A percentile compares a stretch with the other conserved stretches of the same genome.
Evolutionary conservation across 148 eudicot species (phyloP).

Genomic region (Bassia scoparia): DNA sequence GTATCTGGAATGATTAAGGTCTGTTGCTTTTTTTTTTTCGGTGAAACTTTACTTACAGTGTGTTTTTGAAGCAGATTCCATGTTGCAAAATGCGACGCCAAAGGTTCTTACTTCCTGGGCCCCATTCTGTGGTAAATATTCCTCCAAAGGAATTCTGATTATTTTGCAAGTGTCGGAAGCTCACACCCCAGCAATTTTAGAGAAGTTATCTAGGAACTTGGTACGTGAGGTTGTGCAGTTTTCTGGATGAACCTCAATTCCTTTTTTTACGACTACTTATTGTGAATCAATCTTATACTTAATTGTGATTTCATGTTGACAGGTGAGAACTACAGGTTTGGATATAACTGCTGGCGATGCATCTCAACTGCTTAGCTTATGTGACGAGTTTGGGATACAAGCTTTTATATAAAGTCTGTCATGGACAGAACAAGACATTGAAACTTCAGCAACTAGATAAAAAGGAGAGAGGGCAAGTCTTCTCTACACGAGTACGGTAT

Average conservation of each 20-base stretch:
- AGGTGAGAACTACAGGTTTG: constrained; percentile 96
- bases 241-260: not conserved
- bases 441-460: constrained; percentile 29
- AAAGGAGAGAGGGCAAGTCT: constrained; percentile 89
- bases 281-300: constrained; percentile 2
- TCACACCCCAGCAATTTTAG: constrained; percentile 80
- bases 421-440: constrained; percentile 64
- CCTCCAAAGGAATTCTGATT: constrained; percentile 60
- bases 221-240: constrained; percentile 98
- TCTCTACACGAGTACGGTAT: constrained; percentile 88
- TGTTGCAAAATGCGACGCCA: constrained; percentile 94
- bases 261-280: not conserved
- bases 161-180: constrained; percentile 81
- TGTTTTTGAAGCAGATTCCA: constrained; percentile 56
- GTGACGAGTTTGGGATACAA: constrained; percentile 59
- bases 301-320: constrained; percentile 24
- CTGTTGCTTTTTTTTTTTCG: constrained; percentile 13
- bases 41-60: not conserved
- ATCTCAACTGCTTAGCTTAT: constrained; percentile 66
- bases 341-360: constrained; percentile 91
- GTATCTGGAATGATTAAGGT: not conserved
- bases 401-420: constrained; percentile 77
- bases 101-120: constrained; percentile 88
- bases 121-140: constrained; percentile 57
- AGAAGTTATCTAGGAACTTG: constrained; percentile 79